Conservation (phyloP, 2,329 filamentous ascomycete genomes). For the Colletotrichum higginsianum region DNA sequence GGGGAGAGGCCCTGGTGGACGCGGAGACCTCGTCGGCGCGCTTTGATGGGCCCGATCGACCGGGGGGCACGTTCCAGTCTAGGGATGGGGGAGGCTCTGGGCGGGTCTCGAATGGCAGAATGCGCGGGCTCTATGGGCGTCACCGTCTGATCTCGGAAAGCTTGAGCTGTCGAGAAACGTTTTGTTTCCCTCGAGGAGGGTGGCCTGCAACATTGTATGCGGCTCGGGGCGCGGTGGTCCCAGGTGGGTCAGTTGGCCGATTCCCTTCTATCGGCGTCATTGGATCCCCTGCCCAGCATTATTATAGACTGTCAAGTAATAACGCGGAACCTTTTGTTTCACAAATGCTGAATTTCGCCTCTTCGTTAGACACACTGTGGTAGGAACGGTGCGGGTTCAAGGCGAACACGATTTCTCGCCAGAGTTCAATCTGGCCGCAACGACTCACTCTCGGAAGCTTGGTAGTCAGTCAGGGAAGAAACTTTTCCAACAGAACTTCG, state of each 20-base stretch:
- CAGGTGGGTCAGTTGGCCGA: background rate
- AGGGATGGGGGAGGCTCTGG: conserved; percentile 13
- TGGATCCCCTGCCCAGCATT: background rate
- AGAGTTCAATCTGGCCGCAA: background rate
- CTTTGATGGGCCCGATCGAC: conserved; percentile 25
- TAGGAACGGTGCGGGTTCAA: background rate
- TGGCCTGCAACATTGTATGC: background rate
- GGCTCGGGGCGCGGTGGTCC: background rate
- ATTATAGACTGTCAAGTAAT: background rate
- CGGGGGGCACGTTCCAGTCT: background rate
- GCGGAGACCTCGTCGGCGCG: background rate
- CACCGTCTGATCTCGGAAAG: conserved; percentile 15
- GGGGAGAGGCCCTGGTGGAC: background rate
- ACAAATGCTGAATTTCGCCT: background rate
- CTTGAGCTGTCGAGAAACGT: background rate
- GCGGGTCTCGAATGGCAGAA: background rate
- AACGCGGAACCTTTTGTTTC: background rate
- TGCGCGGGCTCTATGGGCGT: background rate
- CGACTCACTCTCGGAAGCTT: background rate
- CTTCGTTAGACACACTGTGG: background rate
- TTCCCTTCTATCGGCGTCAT: no score
- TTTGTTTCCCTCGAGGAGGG: background rate
- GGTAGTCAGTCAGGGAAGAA: no score
- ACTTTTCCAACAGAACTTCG: no score
- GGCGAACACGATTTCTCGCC: background rate